Percentiles rank a stretch among this genome's conserved stretches.
Evolutionary conservation across 106 monocot species (phyloP).

Genomic region (Dendrobium huoshanense): DNA sequence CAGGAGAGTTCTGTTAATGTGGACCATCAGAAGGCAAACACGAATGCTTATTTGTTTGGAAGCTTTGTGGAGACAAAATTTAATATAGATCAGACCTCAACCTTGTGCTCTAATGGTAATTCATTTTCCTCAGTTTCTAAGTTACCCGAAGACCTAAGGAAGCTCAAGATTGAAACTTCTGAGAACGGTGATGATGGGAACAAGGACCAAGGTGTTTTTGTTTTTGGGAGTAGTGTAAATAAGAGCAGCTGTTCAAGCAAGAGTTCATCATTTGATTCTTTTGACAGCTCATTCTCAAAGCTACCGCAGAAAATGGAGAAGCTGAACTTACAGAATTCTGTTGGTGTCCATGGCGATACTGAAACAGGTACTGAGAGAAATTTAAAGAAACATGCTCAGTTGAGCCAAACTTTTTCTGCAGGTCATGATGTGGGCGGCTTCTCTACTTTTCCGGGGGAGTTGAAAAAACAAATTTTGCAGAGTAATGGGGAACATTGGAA

Average conservation of each 20-base stretch:
- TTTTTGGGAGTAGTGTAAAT: constrained; percentile 6
- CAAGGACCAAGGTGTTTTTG: constrained; percentile 1
- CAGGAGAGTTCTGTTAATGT: constrained; percentile 6
- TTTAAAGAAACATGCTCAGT: constrained; percentile 4
- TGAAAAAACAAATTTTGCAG: constrained; percentile 34
- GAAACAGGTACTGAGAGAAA: constrained; percentile 1
- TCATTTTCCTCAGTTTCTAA: constrained; percentile 8
- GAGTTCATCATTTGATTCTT: not conserved
- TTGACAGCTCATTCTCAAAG: not conserved
- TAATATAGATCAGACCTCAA: not conserved
- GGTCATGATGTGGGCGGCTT: constrained; percentile 3
- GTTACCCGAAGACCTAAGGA: not conserved
- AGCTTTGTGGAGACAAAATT: too few relatives aligned
- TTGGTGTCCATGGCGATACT: not conserved
- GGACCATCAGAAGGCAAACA: not conserved
- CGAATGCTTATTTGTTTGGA: too few relatives aligned
- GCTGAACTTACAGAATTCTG: too few relatives aligned
- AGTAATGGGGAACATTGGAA: not conserved
- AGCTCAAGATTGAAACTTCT: not conserved
- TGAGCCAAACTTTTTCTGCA: not conserved
- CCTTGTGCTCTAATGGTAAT: not conserved
- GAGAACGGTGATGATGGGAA: constrained; percentile 1
- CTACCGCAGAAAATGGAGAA: too few relatives aligned
- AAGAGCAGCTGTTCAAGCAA: not conserved
- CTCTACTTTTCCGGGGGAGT: constrained; percentile 31